phyloP scores from a whole-genome alignment of 805 yeast species.

The Saturnispora diversa region DNA sequence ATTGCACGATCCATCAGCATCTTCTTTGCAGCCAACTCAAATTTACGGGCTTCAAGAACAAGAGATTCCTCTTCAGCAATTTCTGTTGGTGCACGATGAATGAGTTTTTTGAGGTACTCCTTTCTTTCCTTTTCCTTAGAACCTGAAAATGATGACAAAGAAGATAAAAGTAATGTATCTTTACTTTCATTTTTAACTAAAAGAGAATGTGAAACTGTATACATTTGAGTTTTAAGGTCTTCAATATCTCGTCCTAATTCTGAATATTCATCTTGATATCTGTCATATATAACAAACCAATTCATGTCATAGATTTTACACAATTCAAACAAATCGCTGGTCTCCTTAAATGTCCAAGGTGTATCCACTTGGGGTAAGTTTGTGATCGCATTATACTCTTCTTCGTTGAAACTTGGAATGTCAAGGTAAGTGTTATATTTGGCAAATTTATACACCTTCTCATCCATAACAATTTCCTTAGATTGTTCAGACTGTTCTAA shows the following conservation, averaged over 20 bases:
- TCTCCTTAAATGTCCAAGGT: constrained; percentile 70
- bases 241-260: constrained; percentile 55
- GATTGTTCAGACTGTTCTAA: too few relatives aligned
- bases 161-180: constrained; percentile 44
- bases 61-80: constrained; percentile 96
- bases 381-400: constrained; percentile 40
- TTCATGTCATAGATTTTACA: constrained; percentile 52
- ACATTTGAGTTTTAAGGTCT: constrained; percentile 78
- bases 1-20: constrained; percentile 78
- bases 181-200: constrained; percentile 34
- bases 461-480: constrained; percentile 30
- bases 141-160: constrained; percentile 57
- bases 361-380: neutral
- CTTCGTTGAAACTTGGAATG: constrained; percentile 60
- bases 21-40: constrained; percentile 86
- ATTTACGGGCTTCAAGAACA: constrained; percentile 84
- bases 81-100: constrained; percentile 87
- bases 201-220: constrained; percentile 53
- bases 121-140: constrained; percentile 73
- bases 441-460: constrained; percentile 48
- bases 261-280: constrained; percentile 36
- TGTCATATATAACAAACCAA: constrained; percentile 61
- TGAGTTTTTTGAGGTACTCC: constrained; percentile 63
- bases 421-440: constrained; percentile 63
- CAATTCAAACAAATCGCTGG: constrained; percentile 66